Evolutionary conservation across 495 filamentous ascomycete species (phyloP), one percentile per base, ranked within the genome.

Genomic region (Elaphomyces granulatus): DNA sequence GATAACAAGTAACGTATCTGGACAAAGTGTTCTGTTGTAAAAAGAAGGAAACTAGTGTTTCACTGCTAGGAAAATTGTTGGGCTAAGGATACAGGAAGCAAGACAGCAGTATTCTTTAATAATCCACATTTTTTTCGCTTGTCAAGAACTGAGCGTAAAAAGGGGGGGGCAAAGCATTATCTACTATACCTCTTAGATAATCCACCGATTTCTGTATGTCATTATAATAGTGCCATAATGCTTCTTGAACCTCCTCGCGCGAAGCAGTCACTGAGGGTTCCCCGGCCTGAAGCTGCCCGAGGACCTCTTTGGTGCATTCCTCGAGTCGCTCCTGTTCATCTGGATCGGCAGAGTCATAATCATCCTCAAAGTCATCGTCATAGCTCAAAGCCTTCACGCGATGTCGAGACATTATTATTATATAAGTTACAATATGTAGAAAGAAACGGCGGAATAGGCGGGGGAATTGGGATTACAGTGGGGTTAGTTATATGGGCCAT

Each of bases 141-240:
- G n/a, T n/a, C n/a, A n/a, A n/a, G 20, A 15, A 21, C 32, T 8
- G 23, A 15, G 2, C 9, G 4, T 12, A 0, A 14, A n/a, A 16
- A 8, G 4, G 0, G n/a, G 10, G 1, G 20, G 3, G 26, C 26
- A 17, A 30, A 20, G 4, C 19, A 8, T 32, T 6, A 20, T n/a
- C 1, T 3, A n/a, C 50, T 49, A 61, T 77, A 75, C 78, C 74
- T 33, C 75, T 64, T 28, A 98, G 59, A 51, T 88, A 94, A 41
- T 72, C 66, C 15, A 87, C 78, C 0, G 83, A 72, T 53, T 95
- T 94, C 18, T 75, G 74, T 18, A 94, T 67, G 54, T 98, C 88
- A 52, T 83, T 95, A 57, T 87, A 98, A 56, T 94, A 95, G 56
- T 96, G 75, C 84, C 86, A 98, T 20, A 98, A 56, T 0, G 86